Conservation (phyloP, 441 rosid genomes). For the Jatropha multifida region DNA sequence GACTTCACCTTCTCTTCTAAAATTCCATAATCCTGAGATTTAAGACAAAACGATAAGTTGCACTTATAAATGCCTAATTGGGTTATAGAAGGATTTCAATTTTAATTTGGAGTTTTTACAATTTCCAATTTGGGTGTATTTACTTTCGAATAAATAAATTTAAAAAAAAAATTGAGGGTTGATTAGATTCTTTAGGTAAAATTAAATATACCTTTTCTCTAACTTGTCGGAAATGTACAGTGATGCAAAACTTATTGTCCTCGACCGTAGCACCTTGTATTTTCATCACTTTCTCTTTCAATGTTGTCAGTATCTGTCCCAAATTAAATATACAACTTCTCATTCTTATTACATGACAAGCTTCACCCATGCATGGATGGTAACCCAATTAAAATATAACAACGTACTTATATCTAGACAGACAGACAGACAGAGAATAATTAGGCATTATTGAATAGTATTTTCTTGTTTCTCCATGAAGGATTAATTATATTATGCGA, state of each 20-base stretch:
- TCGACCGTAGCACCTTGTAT: conserved; percentile 73
- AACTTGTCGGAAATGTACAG: conserved; percentile 90
- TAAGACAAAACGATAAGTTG: not conserved
- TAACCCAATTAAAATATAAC: not conserved
- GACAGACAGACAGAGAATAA: too few relatives aligned
- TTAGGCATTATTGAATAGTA: not conserved
- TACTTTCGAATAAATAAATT: too few relatives aligned
- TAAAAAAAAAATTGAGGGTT: too few relatives aligned
- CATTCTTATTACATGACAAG: not conserved
- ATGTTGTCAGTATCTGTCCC: conserved; percentile 45
- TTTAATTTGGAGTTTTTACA: too few relatives aligned
- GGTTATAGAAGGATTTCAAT: too few relatives aligned
- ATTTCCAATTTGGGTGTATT: too few relatives aligned
- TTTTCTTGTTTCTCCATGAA: not conserved
- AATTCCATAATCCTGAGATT: conserved; percentile 38
- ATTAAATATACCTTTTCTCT: conserved; percentile 50
- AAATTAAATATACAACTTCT: conserved; percentile 12
- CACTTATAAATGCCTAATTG: too few relatives aligned
- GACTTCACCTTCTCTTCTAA: conserved; percentile 51
- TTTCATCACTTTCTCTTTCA: conserved; percentile 44
- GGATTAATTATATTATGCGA: too few relatives aligned
- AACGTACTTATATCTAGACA: not conserved
- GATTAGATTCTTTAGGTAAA: too few relatives aligned
- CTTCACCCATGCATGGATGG: not conserved
- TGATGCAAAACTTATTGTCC: conserved; percentile 78